Conservation (phyloP, 108 stramenopile genomes). For the Cyclotella atomus region DNA sequence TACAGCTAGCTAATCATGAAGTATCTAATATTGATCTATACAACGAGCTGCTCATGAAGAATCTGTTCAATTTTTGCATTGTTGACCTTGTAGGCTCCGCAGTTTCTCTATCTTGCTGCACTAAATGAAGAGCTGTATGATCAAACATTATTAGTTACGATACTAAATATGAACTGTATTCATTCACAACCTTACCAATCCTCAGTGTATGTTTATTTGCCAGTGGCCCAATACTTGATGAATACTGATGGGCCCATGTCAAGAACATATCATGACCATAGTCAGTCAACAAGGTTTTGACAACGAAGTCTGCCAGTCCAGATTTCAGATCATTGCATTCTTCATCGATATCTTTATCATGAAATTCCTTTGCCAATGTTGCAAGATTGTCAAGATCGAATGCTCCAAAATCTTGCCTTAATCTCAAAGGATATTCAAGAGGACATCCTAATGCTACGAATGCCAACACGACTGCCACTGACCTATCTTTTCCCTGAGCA, state of each 20-base stretch:
- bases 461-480: slow-evolving; percentile 74
- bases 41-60: slow-evolving; percentile 65
- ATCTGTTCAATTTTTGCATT: slow-evolving; percentile 80
- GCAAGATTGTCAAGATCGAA: not conserved
- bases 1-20: no score
- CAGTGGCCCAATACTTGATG: slow-evolving; percentile 22
- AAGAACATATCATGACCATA: slow-evolving; percentile 54
- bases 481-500: slow-evolving; percentile 82
- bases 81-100: slow-evolving; percentile 75
- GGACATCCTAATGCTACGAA: slow-evolving; percentile 45
- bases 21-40: slow-evolving; percentile 24
- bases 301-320: slow-evolving; percentile 26
- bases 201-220: slow-evolving; percentile 65
- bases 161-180: not conserved
- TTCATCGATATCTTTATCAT: not conserved
- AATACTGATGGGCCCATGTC: slow-evolving; percentile 42
- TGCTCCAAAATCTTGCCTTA: slow-evolving; percentile 12
- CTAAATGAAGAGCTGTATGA: slow-evolving; percentile 47
- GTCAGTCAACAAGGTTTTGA: slow-evolving; percentile 21
- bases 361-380: not conserved
- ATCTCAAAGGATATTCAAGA: slow-evolving; percentile 28
- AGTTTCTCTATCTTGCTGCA: slow-evolving; percentile 62
- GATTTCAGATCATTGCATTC: slow-evolving; percentile 48
- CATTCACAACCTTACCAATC: slow-evolving; percentile 24
- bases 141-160: not conserved